Evolutionary conservation across 768 basidiomycete species (phyloP), one percentile per base, ranked within the genome.

Genomic region (Mycena pura): DNA sequence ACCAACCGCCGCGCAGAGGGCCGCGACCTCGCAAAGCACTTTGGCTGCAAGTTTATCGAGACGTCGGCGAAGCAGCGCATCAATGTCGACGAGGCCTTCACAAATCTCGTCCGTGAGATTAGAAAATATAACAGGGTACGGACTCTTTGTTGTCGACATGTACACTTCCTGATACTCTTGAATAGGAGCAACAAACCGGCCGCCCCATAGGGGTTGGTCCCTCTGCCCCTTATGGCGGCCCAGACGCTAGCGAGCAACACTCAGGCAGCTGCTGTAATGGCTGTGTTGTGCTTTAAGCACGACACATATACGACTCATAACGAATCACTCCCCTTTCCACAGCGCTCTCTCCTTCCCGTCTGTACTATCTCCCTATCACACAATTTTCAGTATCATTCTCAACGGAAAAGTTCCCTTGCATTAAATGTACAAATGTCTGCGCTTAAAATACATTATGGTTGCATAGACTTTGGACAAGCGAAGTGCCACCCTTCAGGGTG

Each of bases 21-120:
- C 6, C 92, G 93, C 52, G 95, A 97, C 69, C 88, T 99, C 49
- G 97, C 97, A 0, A 94, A 94, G 74, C 92, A 93, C 74, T 94
- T 95, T 72, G 90, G 63, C 22, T 64, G 94, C 80, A 93, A 91
- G 70, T 97, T 95, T 76, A 92, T 96, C 58, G 96, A 98, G 75
- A 96, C 95, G 1, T 98, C 96, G 5, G 96, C 95, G 43, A 97
- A 97, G 77, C 91, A 95, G 70, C 86, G 96, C 51, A 94, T 96
- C 78, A 97, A 97, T 69, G 95, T 99, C 55, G 96, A 98, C 67
- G 93, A 97, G 78, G 93, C 94, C 13, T 98, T 99, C 79, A 87
- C 85, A 69, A 90, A 91, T 63, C 90, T 99, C 66, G 95, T 99
- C 28, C 88, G 95, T 29, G 93, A 95, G 75, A 97, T 97, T 69